These are phyloP conservation scores for Tilletia horrida DNA, from an alignment of 1,284 basidiomycete genomes.

Conservation along the genomic window DNA sequence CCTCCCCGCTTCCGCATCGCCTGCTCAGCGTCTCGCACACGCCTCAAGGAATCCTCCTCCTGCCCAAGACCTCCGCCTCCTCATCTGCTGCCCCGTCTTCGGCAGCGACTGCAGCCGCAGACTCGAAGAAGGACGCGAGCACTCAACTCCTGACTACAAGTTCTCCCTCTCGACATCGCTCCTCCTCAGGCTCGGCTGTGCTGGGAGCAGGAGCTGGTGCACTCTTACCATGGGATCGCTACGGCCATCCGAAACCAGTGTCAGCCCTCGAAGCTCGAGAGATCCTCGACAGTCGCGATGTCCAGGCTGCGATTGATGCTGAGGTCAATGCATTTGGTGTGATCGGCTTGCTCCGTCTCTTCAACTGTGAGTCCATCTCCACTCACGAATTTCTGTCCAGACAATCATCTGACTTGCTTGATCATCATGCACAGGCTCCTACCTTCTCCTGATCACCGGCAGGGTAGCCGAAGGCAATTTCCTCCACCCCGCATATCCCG, in stretches of 20 bases:
- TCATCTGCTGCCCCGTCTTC: no score
- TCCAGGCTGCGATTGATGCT: background rate
- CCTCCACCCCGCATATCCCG: constrained; percentile 34
- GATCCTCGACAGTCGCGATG: constrained; percentile 6
- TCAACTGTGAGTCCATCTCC: constrained; percentile 32
- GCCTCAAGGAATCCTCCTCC: constrained; percentile 5
- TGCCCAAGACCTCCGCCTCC: background rate
- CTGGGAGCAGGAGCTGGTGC: background rate
- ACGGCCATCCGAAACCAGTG: background rate
- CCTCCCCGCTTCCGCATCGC: constrained; percentile 8
- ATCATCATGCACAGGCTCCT: constrained; percentile 24
- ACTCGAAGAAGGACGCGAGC: constrained; percentile 1
- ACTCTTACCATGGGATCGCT: constrained; percentile 4
- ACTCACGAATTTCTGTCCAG: background rate
- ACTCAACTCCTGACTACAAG: background rate
- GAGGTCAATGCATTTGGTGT: constrained; percentile 34
- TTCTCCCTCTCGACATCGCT: background rate
- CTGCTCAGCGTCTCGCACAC: constrained; percentile 10
- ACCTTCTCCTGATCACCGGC: constrained; percentile 43
- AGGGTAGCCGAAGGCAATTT: constrained; percentile 39
- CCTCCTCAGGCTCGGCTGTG: background rate
- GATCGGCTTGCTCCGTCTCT: constrained; percentile 35
- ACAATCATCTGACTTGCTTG: background rate
- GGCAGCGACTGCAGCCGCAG: background rate
- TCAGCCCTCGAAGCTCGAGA: constrained; percentile 2